phyloP scores from a whole-genome alignment of 2,329 filamentous ascomycete genomes.

The Ophiocordyceps sinensis region DNA sequence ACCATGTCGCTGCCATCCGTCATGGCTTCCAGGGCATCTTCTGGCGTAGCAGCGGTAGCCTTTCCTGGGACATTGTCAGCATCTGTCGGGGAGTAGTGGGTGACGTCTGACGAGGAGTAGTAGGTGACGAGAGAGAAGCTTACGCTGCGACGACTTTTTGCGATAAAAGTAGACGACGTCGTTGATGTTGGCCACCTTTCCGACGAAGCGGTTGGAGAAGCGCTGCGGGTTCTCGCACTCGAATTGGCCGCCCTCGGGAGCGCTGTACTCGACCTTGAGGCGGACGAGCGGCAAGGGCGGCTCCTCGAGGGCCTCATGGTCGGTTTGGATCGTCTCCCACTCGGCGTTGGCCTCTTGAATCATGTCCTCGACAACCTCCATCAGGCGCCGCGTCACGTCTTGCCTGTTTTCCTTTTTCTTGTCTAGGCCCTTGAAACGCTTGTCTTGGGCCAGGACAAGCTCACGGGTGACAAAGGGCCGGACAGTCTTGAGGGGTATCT shows the following conservation, averaged over 20 bases:
- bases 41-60: constrained; percentile 33
- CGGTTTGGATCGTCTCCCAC: constrained; percentile 67
- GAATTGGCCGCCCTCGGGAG: constrained; percentile 71
- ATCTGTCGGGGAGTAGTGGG: constrained; percentile 5
- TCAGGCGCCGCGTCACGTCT: constrained; percentile 64
- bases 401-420: constrained; percentile 72
- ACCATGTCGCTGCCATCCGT: constrained; percentile 44
- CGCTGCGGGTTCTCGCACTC: constrained; percentile 92
- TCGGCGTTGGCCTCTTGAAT: constrained; percentile 71
- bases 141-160: constrained; percentile 54
- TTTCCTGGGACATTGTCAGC: constrained; percentile 10
- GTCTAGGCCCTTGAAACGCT: constrained; percentile 61
- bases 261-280: constrained; percentile 79
- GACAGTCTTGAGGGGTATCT: constrained; percentile 74
- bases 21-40: constrained; percentile 47
- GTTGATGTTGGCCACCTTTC: constrained; percentile 83
- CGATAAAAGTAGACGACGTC: constrained; percentile 89
- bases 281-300: constrained; percentile 72
- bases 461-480: constrained; percentile 83
- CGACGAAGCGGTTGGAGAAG: constrained; percentile 83
- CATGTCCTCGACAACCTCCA: constrained; percentile 67
- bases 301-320: constrained; percentile 41
- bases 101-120: too few species aligned
- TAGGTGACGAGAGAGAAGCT: background rate
- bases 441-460: constrained; percentile 61